These are phyloP conservation scores for Biscogniauxia marginata DNA, from an alignment of 2,329 filamentous ascomycete genomes.

Conservation along the genomic window DNA sequence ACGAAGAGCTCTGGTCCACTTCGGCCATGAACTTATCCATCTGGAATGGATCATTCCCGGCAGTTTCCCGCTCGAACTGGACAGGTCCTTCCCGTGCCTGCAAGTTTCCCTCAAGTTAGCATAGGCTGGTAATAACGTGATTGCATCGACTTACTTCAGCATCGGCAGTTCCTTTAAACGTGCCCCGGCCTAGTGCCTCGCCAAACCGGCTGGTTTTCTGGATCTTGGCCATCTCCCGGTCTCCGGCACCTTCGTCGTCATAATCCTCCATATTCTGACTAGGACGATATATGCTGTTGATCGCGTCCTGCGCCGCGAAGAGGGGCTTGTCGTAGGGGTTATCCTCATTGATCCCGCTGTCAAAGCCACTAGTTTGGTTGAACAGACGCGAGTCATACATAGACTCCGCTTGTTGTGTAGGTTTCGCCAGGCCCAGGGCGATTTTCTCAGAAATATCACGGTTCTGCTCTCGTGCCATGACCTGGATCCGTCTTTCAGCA, in stretches of 20 bases:
- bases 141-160: slow-evolving; percentile 63
- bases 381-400: slow-evolving; percentile 98
- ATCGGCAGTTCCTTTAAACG: slow-evolving; percentile 83
- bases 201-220: slow-evolving; percentile 79
- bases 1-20: slow-evolving; percentile 59
- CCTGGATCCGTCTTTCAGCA: slow-evolving; percentile 83
- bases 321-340: slow-evolving; percentile 96
- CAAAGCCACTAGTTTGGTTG: slow-evolving; percentile 89
- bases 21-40: slow-evolving; percentile 92
- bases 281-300: slow-evolving; percentile 90
- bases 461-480: slow-evolving; percentile 92
- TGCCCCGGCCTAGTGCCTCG: slow-evolving; percentile 84
- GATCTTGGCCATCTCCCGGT: slow-evolving; percentile 83
- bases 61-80: slow-evolving; percentile 85
- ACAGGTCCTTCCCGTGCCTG: slow-evolving; percentile 85
- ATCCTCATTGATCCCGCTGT: slow-evolving; percentile 93
- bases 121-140: slow-evolving; percentile 7
- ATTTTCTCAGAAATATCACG: slow-evolving; percentile 98
- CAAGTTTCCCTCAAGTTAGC: slow-evolving; percentile 30
- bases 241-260: slow-evolving; percentile 75
- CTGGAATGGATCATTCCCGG: slow-evolving; percentile 75
- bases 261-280: slow-evolving; percentile 71
- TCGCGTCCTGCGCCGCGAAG: slow-evolving; percentile 92
- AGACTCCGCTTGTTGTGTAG: slow-evolving; percentile 83
- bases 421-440: slow-evolving; percentile 89